Percentiles rank a stretch among this genome's conserved stretches.
Conservation (phyloP, 208 protist genomes). For the Wallacemonas collosoma region DNA sequence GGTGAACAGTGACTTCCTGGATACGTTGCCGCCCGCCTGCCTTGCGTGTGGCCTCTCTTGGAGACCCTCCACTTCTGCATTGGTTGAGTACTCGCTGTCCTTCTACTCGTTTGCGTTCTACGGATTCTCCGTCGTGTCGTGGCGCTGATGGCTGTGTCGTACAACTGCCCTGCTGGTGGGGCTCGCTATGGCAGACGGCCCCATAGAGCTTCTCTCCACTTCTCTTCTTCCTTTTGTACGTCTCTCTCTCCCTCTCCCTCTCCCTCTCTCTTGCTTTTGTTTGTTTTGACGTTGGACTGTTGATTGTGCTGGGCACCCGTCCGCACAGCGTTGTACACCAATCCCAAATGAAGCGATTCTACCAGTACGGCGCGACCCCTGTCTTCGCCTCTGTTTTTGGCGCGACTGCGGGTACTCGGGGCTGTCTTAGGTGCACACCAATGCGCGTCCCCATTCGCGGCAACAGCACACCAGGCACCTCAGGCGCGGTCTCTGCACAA, state of each 20-base stretch:
- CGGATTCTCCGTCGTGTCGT: no score
- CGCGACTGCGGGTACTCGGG: neutral
- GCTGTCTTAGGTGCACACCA: no score
- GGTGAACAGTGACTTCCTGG: neutral
- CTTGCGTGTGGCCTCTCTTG: no score
- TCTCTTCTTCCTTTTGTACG: neutral
- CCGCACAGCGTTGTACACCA: no score
- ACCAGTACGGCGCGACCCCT: neutral
- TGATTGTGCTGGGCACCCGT: no score
- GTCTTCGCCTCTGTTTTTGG: neutral
- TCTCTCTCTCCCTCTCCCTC: slow-evolving; percentile 18
- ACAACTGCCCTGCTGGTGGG: no score
- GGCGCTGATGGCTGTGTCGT: no score
- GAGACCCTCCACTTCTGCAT: no score
- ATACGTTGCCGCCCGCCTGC: no score
- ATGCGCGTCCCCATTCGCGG: neutral
- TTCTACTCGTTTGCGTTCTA: no score
- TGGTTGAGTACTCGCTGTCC: no score
- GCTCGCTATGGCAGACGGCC: no score
- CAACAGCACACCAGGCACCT: neutral
- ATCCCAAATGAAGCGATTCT: neutral
- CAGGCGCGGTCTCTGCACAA: slow-evolving; percentile 14
- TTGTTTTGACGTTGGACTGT: slow-evolving; percentile 14
- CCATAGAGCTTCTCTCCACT: neutral
- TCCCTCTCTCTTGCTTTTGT: slow-evolving; percentile 24